Conservation (phyloP, 495 filamentous ascomycete species). For the Thozetella sp. region DNA sequence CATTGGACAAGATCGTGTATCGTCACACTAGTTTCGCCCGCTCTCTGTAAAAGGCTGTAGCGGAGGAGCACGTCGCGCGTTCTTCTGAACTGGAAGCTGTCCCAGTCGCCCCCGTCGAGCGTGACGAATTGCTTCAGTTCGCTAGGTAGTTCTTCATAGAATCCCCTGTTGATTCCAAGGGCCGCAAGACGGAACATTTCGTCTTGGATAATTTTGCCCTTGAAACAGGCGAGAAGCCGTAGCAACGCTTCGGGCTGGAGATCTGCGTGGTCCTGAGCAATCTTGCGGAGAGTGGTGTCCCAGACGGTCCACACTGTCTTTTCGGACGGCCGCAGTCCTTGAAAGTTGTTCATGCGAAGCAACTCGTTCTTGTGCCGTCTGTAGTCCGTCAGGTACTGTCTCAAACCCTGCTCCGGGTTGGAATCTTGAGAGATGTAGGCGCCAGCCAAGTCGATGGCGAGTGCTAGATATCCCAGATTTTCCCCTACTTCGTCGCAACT, state of each 20-base stretch:
- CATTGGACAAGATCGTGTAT: slow-evolving; percentile 25
- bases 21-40: slow-evolving; percentile 16
- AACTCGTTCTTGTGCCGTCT: slow-evolving; percentile 13
- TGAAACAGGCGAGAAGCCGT: slow-evolving; percentile 23
- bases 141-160: slow-evolving; percentile 10
- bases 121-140: slow-evolving; percentile 15
- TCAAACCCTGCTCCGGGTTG: slow-evolving; percentile 13
- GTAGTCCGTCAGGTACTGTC: slow-evolving; percentile 20
- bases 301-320: slow-evolving; percentile 30
- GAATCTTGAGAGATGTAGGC: slow-evolving; percentile 23
- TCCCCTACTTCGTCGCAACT: slow-evolving; percentile 10
- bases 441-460: slow-evolving; percentile 25
- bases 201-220: slow-evolving; percentile 22
- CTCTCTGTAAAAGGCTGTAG: slow-evolving; percentile 22
- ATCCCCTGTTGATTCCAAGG: slow-evolving; percentile 13
- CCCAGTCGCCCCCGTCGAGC: slow-evolving; percentile 19
- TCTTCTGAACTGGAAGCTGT: slow-evolving; percentile 21
- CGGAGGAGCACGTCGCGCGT: slow-evolving; percentile 20
- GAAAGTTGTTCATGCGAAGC: slow-evolving; percentile 16
- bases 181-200: slow-evolving; percentile 23
- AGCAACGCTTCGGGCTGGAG: slow-evolving; percentile 18
- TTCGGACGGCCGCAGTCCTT: slow-evolving; percentile 17
- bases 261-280: slow-evolving; percentile 14
- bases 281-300: slow-evolving; percentile 30
- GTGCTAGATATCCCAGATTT: slow-evolving; percentile 21